Base-by-base conservation (phyloP, 345 rosid species). In the Linum trigynum region DNA sequence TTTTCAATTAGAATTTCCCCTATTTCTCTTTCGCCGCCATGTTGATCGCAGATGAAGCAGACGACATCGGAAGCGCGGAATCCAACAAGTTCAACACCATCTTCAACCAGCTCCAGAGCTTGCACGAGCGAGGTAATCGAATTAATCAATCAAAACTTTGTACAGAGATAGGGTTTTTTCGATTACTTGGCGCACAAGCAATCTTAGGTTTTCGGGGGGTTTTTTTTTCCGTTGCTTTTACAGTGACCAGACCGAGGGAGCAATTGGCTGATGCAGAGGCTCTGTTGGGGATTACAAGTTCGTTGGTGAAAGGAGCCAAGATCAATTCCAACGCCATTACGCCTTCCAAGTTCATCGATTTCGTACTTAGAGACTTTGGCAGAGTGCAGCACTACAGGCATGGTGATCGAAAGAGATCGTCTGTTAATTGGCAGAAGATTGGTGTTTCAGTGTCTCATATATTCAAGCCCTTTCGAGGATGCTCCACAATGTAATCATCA, bases 261-360 rank as follows among this genome's bases (percentile, higher is more conserved):
- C 85, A 77, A 62, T 67, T 77, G 38, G 75, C 74, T 40, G 85
- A 82, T 73, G 85, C 85, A 35, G 81, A 79, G 66, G 76, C 80
- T n/a, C 65, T 82, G 41, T 65, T 70, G 62, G 75, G 63, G 59
- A 72, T 82, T 7, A 55, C 83, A 32, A 73, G 64, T 41, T 62
- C 69, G 7, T 51, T 77, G 70, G 32, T 65, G 35, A 12, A 58
- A 5, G 71, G 65, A 64, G 73, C 74, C 40, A 75, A 66, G 71
- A 70, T 74, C 9, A 70, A 75, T 10, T 70, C 65, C 60, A 68
- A 58, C 7, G 71, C 68, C 16, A 78, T 82, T 38, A 60, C 78
- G 10, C 55, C 81, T 39, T 57, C 78, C 0, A 76, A 79, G 67
- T 79, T 79, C 14, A 38, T 82, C 16, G 45, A 23, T 23, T 60